These are phyloP conservation scores for Pseudozyma hubeiensis DNA, from an alignment of 1,284 basidiomycete species.

Conservation along the genomic window DNA sequence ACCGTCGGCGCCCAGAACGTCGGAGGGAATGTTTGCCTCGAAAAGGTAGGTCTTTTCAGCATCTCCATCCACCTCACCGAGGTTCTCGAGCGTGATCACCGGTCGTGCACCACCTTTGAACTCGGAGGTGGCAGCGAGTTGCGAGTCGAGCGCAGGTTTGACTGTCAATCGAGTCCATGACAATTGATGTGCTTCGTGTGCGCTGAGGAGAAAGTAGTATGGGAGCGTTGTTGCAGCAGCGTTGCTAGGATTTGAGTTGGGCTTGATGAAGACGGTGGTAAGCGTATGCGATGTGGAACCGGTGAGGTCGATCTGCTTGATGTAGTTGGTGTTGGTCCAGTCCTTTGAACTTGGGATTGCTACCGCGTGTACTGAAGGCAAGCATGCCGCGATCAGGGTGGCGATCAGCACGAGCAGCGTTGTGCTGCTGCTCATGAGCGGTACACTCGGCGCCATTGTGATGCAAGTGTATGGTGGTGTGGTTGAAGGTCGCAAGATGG, in stretches of 20 bases:
- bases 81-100: conserved; percentile 6
- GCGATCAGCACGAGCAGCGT: conserved; percentile 9
- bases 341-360: conserved; percentile 19
- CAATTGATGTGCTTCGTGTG: conserved; percentile 32
- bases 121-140: conserved; percentile 8
- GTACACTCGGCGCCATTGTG: conserved; percentile 4
- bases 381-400: background rate
- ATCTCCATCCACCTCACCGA: conserved; percentile 17
- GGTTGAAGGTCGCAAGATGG: conserved; percentile 15
- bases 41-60: conserved; percentile 21
- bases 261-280: conserved; percentile 51
- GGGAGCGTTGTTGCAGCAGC: conserved; percentile 38
- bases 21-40: conserved; percentile 20
- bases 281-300: conserved; percentile 49
- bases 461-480: background rate
- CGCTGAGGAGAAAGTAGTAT: conserved; percentile 40
- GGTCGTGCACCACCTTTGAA: conserved; percentile 28
- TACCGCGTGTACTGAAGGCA: conserved; percentile 7
- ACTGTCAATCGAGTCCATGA: conserved; percentile 34
- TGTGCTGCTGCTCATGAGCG: background rate
- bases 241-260: conserved; percentile 26
- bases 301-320: conserved; percentile 55
- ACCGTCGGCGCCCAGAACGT: conserved; percentile 7
- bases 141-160: conserved; percentile 30
- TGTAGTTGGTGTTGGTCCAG: conserved; percentile 48